Evolutionary conservation across 257 asterid genomes (phyloP).

Genomic region (Primulina huaijiensis): DNA sequence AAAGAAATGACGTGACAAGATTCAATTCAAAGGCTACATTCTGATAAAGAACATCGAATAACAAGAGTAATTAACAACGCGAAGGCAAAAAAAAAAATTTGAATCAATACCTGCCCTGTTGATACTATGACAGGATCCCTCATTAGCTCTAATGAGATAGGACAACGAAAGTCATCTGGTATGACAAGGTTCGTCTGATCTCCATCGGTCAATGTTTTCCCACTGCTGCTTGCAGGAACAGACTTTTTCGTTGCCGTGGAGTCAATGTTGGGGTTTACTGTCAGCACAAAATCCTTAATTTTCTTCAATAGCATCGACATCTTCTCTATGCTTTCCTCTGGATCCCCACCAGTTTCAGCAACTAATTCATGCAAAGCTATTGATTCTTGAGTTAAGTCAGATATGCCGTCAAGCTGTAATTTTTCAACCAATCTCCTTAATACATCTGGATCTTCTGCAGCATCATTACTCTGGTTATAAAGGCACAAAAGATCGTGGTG

Average conservation of each 20-base stretch:
- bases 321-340: slow-evolving; percentile 82
- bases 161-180: slow-evolving; percentile 98
- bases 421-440: slow-evolving; percentile 70
- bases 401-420: slow-evolving; percentile 71
- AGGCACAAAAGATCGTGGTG: slow-evolving; percentile 73
- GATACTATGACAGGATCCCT: slow-evolving; percentile 97
- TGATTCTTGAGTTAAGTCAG: slow-evolving; percentile 89
- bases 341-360: slow-evolving; percentile 79
- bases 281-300: slow-evolving; percentile 87
- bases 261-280: slow-evolving; percentile 62
- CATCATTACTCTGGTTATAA: slow-evolving; percentile 40
- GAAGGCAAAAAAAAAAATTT: slow-evolving; percentile 15
- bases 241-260: slow-evolving; percentile 43
- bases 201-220: slow-evolving; percentile 42
- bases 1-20: background rate
- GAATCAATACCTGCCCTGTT: slow-evolving; percentile 80
- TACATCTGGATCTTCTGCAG: slow-evolving; percentile 46
- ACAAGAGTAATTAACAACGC: slow-evolving; percentile 18
- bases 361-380: slow-evolving; percentile 96
- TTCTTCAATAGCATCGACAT: slow-evolving; percentile 88
- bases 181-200: slow-evolving; percentile 55
- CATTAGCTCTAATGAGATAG: slow-evolving; percentile 93
- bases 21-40: slow-evolving; percentile 7
- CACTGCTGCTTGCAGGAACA: slow-evolving; percentile 49
- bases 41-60: slow-evolving; percentile 18